Percentiles rank a stretch among this genome's conserved stretches.
phyloP scores from a whole-genome alignment of 345 rosid species.

The Physaria fendleri region DNA sequence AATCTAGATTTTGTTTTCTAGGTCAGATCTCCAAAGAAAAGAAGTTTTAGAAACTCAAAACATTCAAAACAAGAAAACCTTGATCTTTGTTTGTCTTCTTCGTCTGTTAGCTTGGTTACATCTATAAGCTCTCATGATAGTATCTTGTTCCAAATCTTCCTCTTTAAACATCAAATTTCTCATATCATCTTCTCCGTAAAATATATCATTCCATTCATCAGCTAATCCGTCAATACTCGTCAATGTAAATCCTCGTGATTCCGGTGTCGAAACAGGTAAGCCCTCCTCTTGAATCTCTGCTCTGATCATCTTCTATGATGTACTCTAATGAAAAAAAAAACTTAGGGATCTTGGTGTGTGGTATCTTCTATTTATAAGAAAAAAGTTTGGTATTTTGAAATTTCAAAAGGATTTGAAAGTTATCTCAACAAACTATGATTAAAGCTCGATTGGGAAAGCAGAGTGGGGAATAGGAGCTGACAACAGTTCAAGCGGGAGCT shows the following conservation, averaged over 20 bases:
- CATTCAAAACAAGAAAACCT: too few relatives aligned
- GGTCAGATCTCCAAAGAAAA: too few relatives aligned
- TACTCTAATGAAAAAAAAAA: too few relatives aligned
- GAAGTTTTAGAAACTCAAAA: too few relatives aligned
- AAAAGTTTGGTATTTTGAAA: background rate
- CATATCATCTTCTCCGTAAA: slow-evolving; percentile 24
- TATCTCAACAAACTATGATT: too few relatives aligned
- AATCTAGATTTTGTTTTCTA: too few relatives aligned
- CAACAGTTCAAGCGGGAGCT: too few relatives aligned
- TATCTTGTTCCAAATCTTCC: slow-evolving; percentile 20
- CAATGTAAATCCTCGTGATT: background rate
- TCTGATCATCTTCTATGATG: slow-evolving; percentile 1
- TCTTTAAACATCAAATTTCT: slow-evolving; percentile 17
- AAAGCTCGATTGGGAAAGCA: too few relatives aligned
- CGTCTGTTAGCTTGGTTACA: slow-evolving; percentile 13
- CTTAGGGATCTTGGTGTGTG: too few relatives aligned
- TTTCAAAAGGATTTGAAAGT: background rate
- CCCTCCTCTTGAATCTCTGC: background rate
- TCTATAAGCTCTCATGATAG: slow-evolving; percentile 28
- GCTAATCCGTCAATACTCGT: background rate
- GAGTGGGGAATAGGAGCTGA: too few relatives aligned
- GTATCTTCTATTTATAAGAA: slow-evolving; percentile 17
- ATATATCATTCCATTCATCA: background rate
- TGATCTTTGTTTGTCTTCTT: too few relatives aligned
- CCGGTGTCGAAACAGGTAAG: background rate